These are phyloP conservation scores for Lasiodiplodia sp. DNA, from an alignment of 2,329 filamentous ascomycete species.

Conservation along the genomic window DNA sequence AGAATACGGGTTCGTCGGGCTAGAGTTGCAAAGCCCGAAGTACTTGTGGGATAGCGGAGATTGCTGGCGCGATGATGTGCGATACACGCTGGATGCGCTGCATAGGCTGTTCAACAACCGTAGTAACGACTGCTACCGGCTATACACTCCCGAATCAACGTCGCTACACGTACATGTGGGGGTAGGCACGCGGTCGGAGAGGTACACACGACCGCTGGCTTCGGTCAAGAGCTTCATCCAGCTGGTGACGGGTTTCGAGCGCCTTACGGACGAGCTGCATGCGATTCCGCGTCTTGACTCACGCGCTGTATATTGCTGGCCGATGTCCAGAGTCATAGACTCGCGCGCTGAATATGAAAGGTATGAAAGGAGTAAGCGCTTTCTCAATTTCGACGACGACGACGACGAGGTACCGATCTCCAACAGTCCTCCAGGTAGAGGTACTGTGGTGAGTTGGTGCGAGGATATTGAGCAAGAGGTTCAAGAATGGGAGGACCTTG, in stretches of 20 bases:
- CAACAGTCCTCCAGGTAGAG: too few relatives aligned
- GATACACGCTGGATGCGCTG: neutral
- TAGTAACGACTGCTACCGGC: neutral
- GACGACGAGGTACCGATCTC: neutral
- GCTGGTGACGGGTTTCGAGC: slow-evolving; percentile 39
- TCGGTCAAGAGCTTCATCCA: slow-evolving; percentile 41
- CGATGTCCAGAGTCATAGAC: neutral
- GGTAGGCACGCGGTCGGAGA: slow-evolving; percentile 30
- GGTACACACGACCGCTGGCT: slow-evolving; percentile 33
- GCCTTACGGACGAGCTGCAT: slow-evolving; percentile 38
- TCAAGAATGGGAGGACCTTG: neutral
- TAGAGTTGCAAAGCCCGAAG: slow-evolving; percentile 2
- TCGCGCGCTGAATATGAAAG: too few relatives aligned
- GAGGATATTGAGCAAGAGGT: neutral
- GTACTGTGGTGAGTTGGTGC: neutral
- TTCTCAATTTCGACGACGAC: neutral
- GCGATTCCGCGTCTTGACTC: slow-evolving; percentile 30
- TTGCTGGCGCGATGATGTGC: neutral
- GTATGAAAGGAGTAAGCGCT: too few relatives aligned
- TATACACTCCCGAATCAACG: neutral
- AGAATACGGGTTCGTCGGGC: neutral
- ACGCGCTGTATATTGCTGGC: neutral
- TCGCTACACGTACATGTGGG: slow-evolving; percentile 45
- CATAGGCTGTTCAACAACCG: neutral
- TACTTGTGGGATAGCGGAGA: neutral